phyloP scores from a whole-genome alignment of 495 filamentous ascomycete genomes.

The Penicillium herquei region DNA sequence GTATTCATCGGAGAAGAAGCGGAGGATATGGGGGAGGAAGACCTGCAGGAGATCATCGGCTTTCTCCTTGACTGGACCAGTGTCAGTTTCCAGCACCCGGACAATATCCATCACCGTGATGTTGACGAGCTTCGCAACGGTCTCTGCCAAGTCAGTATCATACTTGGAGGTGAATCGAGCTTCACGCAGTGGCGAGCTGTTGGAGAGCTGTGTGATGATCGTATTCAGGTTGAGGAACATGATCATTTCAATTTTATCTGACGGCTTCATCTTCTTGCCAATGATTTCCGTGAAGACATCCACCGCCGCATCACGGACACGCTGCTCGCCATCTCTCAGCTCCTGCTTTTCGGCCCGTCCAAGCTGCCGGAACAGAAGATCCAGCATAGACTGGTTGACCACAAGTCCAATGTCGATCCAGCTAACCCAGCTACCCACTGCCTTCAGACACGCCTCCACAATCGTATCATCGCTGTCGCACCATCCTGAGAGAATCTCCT shows the following conservation, averaged over 20 bases:
- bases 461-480: conserved; percentile 68
- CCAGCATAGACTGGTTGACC: conserved; percentile 82
- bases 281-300: conserved; percentile 93
- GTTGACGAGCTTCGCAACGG: conserved; percentile 94
- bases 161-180: conserved; percentile 78
- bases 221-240: conserved; percentile 79
- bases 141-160: conserved; percentile 91
- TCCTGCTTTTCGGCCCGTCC: conserved; percentile 56
- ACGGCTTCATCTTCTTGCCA: conserved; percentile 93
- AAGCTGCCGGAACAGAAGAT: conserved; percentile 75
- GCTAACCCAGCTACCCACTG: conserved; percentile 91
- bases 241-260: conserved; percentile 93
- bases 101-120: conserved; percentile 82
- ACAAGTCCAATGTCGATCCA: conserved; percentile 96
- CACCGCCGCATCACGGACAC: conserved; percentile 80
- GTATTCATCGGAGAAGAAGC: conserved; percentile 96
- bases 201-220: conserved; percentile 77
- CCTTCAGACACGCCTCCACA: conserved; percentile 81
- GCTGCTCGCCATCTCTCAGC: conserved; percentile 57
- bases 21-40: conserved; percentile 81
- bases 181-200: conserved; percentile 73
- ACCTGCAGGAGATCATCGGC: conserved; percentile 74
- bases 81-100: conserved; percentile 64
- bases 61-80: conserved; percentile 52
- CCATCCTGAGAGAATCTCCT: conserved; percentile 83